Conservation (phyloP, 345 rosid genomes). For the Draba incana region DNA sequence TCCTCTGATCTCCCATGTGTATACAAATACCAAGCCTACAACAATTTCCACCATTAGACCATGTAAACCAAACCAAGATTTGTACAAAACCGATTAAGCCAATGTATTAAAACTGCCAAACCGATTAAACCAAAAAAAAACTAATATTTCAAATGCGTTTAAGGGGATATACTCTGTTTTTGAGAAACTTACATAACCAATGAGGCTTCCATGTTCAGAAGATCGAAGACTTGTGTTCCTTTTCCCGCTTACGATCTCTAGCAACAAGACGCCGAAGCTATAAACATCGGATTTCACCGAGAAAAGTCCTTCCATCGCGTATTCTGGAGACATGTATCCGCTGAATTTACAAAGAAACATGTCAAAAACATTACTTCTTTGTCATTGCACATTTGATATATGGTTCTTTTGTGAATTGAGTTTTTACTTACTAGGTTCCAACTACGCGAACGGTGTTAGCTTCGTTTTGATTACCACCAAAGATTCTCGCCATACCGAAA, state of each 20-base stretch:
- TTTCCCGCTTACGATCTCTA: slow-evolving; percentile 65
- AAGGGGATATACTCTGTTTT: slow-evolving; percentile 5
- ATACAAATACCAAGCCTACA: slow-evolving; percentile 85
- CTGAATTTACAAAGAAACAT: slow-evolving; percentile 37
- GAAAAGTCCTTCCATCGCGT: slow-evolving; percentile 76
- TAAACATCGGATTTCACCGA: slow-evolving; percentile 74
- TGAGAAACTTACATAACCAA: slow-evolving; percentile 55
- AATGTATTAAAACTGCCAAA: no score
- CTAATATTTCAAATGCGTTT: no score
- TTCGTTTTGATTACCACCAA: slow-evolving; percentile 55
- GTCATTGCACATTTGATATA: neutral
- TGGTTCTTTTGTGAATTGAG: neutral
- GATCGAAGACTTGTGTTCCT: slow-evolving; percentile 55
- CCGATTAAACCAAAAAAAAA: no score
- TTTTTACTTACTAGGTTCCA: slow-evolving; percentile 64
- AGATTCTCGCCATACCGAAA: slow-evolving; percentile 74
- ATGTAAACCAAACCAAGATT: slow-evolving; percentile 16
- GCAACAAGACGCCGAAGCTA: slow-evolving; percentile 69
- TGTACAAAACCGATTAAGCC: neutral
- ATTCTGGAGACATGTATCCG: slow-evolving; percentile 81
- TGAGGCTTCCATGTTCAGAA: slow-evolving; percentile 48
- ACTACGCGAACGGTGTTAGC: slow-evolving; percentile 63
- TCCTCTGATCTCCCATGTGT: slow-evolving; percentile 62
- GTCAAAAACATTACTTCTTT: slow-evolving; percentile 4
- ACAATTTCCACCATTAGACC: slow-evolving; percentile 23